These are phyloP conservation scores for Trichoderma cornu-damae DNA, from an alignment of 2,329 filamentous ascomycete species.

Conservation along the genomic window DNA sequence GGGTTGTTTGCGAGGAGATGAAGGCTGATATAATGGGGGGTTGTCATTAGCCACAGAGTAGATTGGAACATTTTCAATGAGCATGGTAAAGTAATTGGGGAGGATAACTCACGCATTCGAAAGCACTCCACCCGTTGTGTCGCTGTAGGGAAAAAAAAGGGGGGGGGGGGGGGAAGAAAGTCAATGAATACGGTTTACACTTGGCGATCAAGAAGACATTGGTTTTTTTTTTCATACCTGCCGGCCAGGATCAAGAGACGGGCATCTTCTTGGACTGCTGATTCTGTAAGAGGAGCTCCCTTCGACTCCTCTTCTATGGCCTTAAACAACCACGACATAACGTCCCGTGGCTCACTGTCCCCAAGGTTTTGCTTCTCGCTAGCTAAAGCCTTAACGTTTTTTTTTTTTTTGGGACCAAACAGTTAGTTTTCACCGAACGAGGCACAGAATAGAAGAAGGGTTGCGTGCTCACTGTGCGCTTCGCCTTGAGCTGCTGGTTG, in stretches of 20 bases:
- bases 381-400: neutral
- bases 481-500: conserved; percentile 22
- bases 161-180: no score
- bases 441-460: neutral
- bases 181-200: neutral
- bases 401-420: no score
- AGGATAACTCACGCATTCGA: neutral
- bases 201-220: no score
- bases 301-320: neutral
- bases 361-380: neutral
- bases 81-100: no score
- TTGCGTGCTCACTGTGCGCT: neutral
- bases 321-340: neutral
- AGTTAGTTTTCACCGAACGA: no score
- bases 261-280: neutral
- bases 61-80: no score
- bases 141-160: neutral
- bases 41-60: no score
- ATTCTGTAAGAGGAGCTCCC: neutral
- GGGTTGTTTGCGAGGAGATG: neutral
- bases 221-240: neutral
- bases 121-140: neutral
- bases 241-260: neutral
- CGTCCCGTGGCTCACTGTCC: neutral
- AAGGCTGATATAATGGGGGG: neutral